phyloP scores from a whole-genome alignment of 2,329 filamentous ascomycete species.

The Rutstroemia sp. region DNA sequence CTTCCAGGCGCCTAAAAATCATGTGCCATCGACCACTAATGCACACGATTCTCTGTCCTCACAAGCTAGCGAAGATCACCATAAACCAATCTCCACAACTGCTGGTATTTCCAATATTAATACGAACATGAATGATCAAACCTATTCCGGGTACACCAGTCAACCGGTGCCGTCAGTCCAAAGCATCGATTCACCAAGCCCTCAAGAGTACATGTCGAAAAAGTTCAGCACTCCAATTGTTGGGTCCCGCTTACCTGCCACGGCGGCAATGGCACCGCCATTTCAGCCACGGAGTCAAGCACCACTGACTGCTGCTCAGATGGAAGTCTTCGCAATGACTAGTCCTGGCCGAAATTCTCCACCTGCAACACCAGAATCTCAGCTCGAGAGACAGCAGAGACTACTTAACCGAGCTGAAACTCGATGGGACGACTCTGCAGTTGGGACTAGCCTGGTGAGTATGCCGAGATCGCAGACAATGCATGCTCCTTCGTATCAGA shows the following conservation, averaged over 20 bases:
- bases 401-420: conserved; percentile 17
- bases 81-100: not conserved
- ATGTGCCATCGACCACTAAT: not conserved
- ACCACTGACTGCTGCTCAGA: not conserved
- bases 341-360: conserved; percentile 4
- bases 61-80: not conserved
- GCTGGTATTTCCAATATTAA: not conserved
- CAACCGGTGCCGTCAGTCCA: not conserved
- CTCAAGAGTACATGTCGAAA: not conserved
- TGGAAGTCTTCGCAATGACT: not conserved
- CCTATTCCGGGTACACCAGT: not conserved
- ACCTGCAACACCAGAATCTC: conserved; percentile 9
- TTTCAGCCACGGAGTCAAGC: conserved; percentile 26
- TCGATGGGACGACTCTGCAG: conserved; percentile 17
- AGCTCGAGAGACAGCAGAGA: conserved; percentile 17
- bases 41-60: not conserved
- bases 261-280: conserved; percentile 29
- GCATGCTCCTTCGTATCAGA: conserved; percentile 8
- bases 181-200: not conserved
- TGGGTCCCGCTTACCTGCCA: conserved; percentile 20
- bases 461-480: conserved; percentile 13
- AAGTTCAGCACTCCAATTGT: not conserved
- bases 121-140: not conserved
- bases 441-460: conserved; percentile 6
- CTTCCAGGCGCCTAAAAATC: not conserved